Percentiles rank a stretch among this genome's conserved stretches.
Conservation (phyloP, 108 stramenopile species). For the Licmophora abbreviata region DNA sequence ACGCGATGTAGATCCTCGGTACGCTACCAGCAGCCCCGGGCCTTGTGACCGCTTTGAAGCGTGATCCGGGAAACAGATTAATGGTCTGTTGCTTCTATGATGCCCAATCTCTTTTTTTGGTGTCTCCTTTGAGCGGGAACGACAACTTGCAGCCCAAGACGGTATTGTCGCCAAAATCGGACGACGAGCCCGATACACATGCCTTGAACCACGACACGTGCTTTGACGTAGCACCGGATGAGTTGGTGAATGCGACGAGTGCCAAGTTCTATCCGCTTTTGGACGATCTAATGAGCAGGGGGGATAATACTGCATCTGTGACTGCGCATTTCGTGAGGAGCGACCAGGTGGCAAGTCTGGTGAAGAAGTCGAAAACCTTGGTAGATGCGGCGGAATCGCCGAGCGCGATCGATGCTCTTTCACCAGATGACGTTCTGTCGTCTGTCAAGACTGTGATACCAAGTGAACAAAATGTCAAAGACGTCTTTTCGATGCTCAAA, state of each 20-base stretch:
- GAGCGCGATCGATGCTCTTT: neutral
- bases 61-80: neutral
- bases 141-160: constrained; percentile 19
- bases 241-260: constrained; percentile 34
- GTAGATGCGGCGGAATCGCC: constrained; percentile 9
- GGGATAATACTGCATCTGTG: constrained; percentile 29
- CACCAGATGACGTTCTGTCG: neutral
- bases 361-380: constrained; percentile 11
- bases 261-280: constrained; percentile 77
- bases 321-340: constrained; percentile 23
- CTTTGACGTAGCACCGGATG: constrained; percentile 9
- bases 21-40: constrained; percentile 60
- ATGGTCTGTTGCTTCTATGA: constrained; percentile 2
- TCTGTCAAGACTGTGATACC: constrained; percentile 1
- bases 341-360: constrained; percentile 13
- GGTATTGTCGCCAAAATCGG: constrained; percentile 6
- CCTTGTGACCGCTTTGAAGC: constrained; percentile 46
- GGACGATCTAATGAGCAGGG: constrained; percentile 45
- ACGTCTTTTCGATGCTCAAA: constrained; percentile 67
- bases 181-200: neutral
- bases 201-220: neutral
- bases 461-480: constrained; percentile 37
- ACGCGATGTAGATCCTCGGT: constrained; percentile 11
- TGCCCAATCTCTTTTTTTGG: too few relatives aligned
- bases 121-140: constrained; percentile 4